These are phyloP conservation scores for Epichloe sibirici DNA, from an alignment of 2,329 filamentous ascomycete species.

Conservation along the genomic window DNA sequence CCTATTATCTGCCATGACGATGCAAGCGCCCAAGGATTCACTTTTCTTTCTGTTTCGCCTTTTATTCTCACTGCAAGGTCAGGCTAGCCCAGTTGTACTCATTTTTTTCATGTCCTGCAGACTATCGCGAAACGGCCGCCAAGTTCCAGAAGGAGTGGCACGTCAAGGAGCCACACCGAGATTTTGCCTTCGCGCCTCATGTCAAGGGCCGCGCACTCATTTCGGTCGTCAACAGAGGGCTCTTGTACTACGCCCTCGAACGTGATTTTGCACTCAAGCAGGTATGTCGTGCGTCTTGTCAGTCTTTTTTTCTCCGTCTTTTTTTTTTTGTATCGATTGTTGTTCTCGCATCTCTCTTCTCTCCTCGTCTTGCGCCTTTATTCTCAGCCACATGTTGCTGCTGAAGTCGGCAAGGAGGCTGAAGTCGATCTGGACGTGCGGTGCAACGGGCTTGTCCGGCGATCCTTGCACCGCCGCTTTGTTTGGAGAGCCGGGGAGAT, in stretches of 20 bases:
- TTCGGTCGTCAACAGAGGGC: conserved; percentile 49
- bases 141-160: conserved; percentile 60
- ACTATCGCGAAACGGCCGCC: conserved; percentile 55
- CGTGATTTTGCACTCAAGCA: conserved; percentile 38
- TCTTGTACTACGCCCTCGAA: conserved; percentile 48
- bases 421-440: background rate
- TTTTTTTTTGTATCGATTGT: conserved; percentile 4
- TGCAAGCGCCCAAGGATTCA: background rate
- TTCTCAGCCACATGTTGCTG: background rate
- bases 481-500: too few species aligned
- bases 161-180: conserved; percentile 46
- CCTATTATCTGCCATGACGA: background rate
- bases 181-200: conserved; percentile 52
- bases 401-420: background rate
- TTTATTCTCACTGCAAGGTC: background rate
- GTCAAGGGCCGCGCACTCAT: conserved; percentile 54
- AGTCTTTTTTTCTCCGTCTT: conserved; percentile 9
- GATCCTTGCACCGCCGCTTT: too few species aligned
- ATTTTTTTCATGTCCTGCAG: conserved; percentile 23
- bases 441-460: too few species aligned
- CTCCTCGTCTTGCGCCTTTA: background rate
- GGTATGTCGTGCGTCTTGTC: conserved; percentile 24
- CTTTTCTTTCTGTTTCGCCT: background rate
- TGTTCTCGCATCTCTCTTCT: conserved; percentile 1
- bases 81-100: background rate